A percentile compares a stretch with the other conserved stretches of the same genome.
Evolutionary conservation across 169 alveolate species (phyloP).

Genomic region (Eimeria mitis): DNA sequence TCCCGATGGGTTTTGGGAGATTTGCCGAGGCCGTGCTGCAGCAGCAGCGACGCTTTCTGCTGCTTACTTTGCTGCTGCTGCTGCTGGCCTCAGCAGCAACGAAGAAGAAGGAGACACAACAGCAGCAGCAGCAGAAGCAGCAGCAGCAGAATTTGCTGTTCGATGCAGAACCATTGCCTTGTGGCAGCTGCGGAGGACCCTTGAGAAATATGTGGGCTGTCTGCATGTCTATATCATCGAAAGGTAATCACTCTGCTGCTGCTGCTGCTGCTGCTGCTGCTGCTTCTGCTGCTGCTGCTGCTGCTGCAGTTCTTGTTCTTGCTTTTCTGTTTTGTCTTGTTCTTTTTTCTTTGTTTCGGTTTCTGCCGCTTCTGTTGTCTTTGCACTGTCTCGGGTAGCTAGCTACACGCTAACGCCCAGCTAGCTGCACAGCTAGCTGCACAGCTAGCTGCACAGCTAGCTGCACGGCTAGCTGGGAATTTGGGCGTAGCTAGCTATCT

Average conservation of each 20-base stretch:
- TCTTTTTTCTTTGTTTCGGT: neutral
- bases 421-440: neutral
- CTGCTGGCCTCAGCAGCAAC: neutral
- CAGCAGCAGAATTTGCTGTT: slow-evolving; percentile 35
- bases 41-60: slow-evolving; percentile 32
- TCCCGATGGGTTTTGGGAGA: slow-evolving; percentile 15
- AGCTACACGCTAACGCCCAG: neutral
- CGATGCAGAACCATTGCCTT: slow-evolving; percentile 29
- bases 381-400: no score
- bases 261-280: neutral
- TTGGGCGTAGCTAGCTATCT: neutral
- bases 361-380: no score
- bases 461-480: no score
- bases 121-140: slow-evolving; percentile 28
- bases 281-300: neutral
- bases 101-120: neutral
- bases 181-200: slow-evolving; percentile 7
- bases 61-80: slow-evolving; percentile 55
- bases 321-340: neutral
- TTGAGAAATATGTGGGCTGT: neutral
- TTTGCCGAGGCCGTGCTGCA: slow-evolving; percentile 59
- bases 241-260: neutral
- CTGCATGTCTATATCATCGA: slow-evolving; percentile 7
- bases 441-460: neutral
- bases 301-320: neutral